Evolutionary conservation across 331 rosid species (phyloP), one percentile per base, ranked within the genome.

Genomic region (Spiraea crenata): DNA sequence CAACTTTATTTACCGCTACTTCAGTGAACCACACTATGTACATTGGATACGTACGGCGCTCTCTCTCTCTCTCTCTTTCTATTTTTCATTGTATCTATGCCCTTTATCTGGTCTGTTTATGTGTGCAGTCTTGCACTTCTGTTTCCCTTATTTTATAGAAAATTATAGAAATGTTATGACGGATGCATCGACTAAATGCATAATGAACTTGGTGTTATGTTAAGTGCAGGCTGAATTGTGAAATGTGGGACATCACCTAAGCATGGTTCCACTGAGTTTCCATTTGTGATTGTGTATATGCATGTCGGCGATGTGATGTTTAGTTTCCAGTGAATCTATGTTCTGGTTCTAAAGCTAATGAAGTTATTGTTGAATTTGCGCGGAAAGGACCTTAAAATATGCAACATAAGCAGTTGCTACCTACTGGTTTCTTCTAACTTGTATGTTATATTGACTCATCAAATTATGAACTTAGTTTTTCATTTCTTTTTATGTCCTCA

Each of bases 1-100:
- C 61, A 78, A 78, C 54, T 78, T 75, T 75, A 73, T 73, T 68
- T 78, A 78, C 49, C 82, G 82, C 66, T 73, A 78, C 78, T 73
- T 78, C 56, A 78, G 71, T 6, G 78, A 78, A 72, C 74, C 78
- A 25, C 78, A 67, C 74, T 73, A 67, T 45, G 62, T 78, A 59
- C 72, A 78, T 34, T 78, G 78, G 78, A 73, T 74, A 35, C 73
- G 82, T 78, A 73, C 3, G 82, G 31, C 20, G 51, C 77, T 59
- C 70, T 56, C 69, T 59, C 58, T 72, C 63, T 17, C 34, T 35
- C 42, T 62, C 16, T 47, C 19, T 31, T 37, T 54, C 9, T 11
- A n/a, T n/a, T 39, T 8, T 5, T 19, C 41, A 41, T 5, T 64
- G 15, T 75, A 63, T 31, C 9, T 49, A 6, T 71, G 17, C 60